Base-by-base conservation (phyloP, 1,284 basidiomycete genomes). In the Flammula alnicola region DNA sequence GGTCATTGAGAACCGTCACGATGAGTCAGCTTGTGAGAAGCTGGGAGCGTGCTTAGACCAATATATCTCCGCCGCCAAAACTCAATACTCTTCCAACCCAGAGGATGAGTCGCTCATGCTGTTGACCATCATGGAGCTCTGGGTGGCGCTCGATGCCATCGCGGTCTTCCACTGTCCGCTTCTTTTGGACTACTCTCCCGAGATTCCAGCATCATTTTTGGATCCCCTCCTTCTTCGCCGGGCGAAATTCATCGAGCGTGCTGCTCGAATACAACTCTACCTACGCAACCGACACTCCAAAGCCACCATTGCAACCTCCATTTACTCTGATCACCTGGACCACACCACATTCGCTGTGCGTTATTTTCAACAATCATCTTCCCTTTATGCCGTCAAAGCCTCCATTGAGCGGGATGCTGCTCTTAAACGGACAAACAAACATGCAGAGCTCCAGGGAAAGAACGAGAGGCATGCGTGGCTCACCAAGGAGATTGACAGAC, bases 101-200 rank as follows among this genome's bases (percentile, higher is more conserved):
- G 77, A 81, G 47, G 56, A 67, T 12, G 41, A 63, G 12, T 81
- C 79, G 0, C 49, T 71, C 4, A 73, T 77, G 68, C 53, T 78
- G 12, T 59, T 80, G 35, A 75, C 70, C 0, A 51, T 69, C 3
- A 56, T 78, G 5, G 66, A 74, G 11, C 63, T 80, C 10, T 79
- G 76, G 78, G 60, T 75, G 0, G 70, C 66, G 0, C 60, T 81
- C 0, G 79, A 81, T 55, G 63, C 60, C 22, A n/a, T 75, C 1
- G 67, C 58, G 5, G 57, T 70, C 6, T 19, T 17, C 1, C 59
- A 65, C 3, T 63, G 63, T 35, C 70, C 71, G 0, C 57, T 79
- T 1, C 61, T 81, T 0, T 35, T 29, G 0, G 58, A 73, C 3
- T 81, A 75, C 45, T 72, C 75, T 3, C 79, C 78, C 0, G 79